Evolutionary conservation across 2,329 filamentous ascomycete species (phyloP).

Genomic region (Tolypocladium tundrense): DNA sequence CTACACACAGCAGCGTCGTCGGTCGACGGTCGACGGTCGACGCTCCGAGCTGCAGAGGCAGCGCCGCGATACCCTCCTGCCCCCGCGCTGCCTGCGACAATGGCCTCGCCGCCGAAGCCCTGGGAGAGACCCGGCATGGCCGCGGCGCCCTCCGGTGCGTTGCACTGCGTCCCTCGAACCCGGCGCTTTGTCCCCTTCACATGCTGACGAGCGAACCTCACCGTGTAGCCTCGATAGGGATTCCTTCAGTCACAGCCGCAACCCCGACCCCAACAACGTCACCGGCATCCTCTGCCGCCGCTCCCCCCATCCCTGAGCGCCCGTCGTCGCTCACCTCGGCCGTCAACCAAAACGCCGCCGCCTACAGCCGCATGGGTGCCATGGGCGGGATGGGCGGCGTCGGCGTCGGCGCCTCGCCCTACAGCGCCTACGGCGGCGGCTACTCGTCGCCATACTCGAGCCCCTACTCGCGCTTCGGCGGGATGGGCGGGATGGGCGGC

Average conservation of each 20-base stretch:
- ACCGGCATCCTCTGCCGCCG: slow-evolving; percentile 30
- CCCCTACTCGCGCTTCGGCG: slow-evolving; percentile 38
- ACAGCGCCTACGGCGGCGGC: slow-evolving; percentile 28
- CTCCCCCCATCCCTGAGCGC: slow-evolving; percentile 69
- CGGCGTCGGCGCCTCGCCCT: slow-evolving; percentile 39
- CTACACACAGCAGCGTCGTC: not conserved
- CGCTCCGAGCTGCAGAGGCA: not conserved
- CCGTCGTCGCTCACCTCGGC: slow-evolving; percentile 68
- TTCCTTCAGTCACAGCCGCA: slow-evolving; percentile 25
- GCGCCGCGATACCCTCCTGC: not conserved
- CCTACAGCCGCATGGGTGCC: slow-evolving; percentile 52
- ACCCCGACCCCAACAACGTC: slow-evolving; percentile 29
- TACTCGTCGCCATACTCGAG: slow-evolving; percentile 30
- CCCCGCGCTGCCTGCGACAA: slow-evolving; percentile 14
- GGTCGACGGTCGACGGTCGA: not conserved
- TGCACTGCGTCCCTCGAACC: slow-evolving; percentile 1
- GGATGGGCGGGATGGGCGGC: slow-evolving; percentile 20
- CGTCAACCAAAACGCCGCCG: slow-evolving; percentile 80
- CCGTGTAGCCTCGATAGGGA: slow-evolving; percentile 11
- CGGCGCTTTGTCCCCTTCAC: slow-evolving; percentile 10
- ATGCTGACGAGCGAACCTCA: slow-evolving; percentile 10
- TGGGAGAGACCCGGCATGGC: slow-evolving; percentile 77
- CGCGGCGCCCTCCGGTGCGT: slow-evolving; percentile 34
- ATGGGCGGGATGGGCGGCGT: slow-evolving; percentile 9
- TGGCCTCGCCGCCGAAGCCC: slow-evolving; percentile 87